Percentiles rank a stretch among this genome's conserved stretches.
Evolutionary conservation across 352 stramenopile species (phyloP).

Genomic region (Globisporangium apiculatum): DNA sequence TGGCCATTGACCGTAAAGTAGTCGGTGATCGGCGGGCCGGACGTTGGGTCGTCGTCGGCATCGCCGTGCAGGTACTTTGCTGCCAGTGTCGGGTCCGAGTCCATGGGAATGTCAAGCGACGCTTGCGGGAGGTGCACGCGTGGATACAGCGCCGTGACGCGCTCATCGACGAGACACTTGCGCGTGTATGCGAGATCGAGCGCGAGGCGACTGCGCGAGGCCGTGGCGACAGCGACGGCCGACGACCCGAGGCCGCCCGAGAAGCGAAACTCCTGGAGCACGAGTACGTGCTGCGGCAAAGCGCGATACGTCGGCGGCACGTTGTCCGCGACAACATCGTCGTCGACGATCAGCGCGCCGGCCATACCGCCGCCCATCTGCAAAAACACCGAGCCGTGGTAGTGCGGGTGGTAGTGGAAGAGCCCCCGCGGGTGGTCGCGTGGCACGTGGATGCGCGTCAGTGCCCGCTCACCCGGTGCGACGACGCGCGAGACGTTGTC

Average conservation of each 20-base stretch:
- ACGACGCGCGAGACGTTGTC: conserved; percentile 72
- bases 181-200: conserved; percentile 40
- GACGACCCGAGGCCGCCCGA: conserved; percentile 45
- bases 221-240: conserved; percentile 33
- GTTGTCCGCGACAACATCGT: conserved; percentile 22
- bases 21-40: conserved; percentile 26
- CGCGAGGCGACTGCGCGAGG: conserved; percentile 40
- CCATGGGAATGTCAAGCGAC: conserved; percentile 19
- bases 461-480: conserved; percentile 35
- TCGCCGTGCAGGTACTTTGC: conserved; percentile 11
- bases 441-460: conserved; percentile 50
- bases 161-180: conserved; percentile 27
- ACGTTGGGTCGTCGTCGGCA: not conserved
- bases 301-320: conserved; percentile 34
- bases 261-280: conserved; percentile 63
- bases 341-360: conserved; percentile 51
- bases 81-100: not conserved
- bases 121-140: conserved; percentile 29
- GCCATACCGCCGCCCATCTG: conserved; percentile 77
- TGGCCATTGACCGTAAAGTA: conserved; percentile 74
- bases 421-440: conserved; percentile 56
- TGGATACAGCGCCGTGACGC: conserved; percentile 34
- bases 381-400: conserved; percentile 62
- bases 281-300: conserved; percentile 40
- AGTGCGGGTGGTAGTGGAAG: conserved; percentile 86